phyloP scores from a whole-genome alignment of 441 rosid species.

The Jatropha multifida region DNA sequence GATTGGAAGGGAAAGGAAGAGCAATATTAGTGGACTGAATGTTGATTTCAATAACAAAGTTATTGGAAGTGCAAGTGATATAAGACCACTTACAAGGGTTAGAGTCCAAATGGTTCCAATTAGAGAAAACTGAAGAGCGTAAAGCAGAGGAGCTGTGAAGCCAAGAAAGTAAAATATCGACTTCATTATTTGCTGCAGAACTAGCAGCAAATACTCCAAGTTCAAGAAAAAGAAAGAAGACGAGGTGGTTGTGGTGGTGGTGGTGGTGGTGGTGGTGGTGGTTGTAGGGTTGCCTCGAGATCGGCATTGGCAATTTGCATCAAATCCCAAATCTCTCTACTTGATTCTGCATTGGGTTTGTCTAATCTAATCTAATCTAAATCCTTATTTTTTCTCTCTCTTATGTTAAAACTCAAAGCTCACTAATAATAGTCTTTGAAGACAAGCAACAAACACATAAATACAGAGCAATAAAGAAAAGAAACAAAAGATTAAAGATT shows the following conservation, averaged over 20 bases:
- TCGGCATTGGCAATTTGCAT: conserved; percentile 56
- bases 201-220: conserved; percentile 26
- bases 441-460: conserved; percentile 41
- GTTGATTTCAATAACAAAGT: conserved; percentile 60
- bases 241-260: conserved; percentile 26
- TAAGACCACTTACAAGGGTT: conserved; percentile 82
- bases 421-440: conserved; percentile 29
- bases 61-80: conserved; percentile 65
- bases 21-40: conserved; percentile 58
- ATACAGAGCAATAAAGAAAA: conserved; percentile 23
- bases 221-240: conserved; percentile 32
- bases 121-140: conserved; percentile 43
- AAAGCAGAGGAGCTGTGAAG: conserved; percentile 53
- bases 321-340: conserved; percentile 60
- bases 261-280: conserved; percentile 6
- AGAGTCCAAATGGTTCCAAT: conserved; percentile 63
- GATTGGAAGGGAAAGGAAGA: conserved; percentile 54
- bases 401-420: neutral
- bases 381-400: conserved; percentile 19
- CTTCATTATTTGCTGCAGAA: conserved; percentile 48
- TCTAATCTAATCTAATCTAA: conserved; percentile 10
- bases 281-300: conserved; percentile 57
- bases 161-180: conserved; percentile 68
- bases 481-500: conserved; percentile 24
- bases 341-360: conserved; percentile 62